Evolutionary conservation across 2,329 filamentous ascomycete species (phyloP).

Genomic region (Fusarium haematococcum): DNA sequence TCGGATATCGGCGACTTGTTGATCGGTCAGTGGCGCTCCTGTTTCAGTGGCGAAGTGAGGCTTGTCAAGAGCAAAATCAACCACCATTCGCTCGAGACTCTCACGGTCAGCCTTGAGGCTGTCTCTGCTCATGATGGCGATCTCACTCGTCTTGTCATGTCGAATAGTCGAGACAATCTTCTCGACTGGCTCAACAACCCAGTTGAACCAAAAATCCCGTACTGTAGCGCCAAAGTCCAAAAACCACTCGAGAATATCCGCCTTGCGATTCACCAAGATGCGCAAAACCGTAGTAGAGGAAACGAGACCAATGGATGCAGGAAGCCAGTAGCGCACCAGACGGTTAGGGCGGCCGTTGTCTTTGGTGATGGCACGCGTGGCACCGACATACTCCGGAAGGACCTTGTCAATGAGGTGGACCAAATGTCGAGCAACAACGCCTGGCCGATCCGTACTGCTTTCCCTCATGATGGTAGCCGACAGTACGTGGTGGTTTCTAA

Average conservation of each 20-base stretch:
- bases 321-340: conserved; percentile 90
- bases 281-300: conserved; percentile 90
- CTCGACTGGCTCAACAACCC: conserved; percentile 87
- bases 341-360: conserved; percentile 81
- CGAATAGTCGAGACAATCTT: conserved; percentile 92
- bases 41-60: conserved; percentile 68
- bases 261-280: conserved; percentile 78
- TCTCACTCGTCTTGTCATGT: conserved; percentile 91
- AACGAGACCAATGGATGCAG: conserved; percentile 75
- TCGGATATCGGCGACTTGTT: conserved; percentile 79
- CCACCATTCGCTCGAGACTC: conserved; percentile 96
- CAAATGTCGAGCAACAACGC: conserved; percentile 74
- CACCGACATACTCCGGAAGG: conserved; percentile 73
- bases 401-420: conserved; percentile 75
- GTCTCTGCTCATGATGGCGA: conserved; percentile 95
- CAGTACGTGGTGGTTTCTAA: conserved; percentile 71
- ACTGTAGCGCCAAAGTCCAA: conserved; percentile 81
- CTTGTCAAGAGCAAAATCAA: conserved; percentile 92
- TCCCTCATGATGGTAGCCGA: conserved; percentile 62
- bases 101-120: conserved; percentile 91
- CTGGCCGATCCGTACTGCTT: conserved; percentile 60
- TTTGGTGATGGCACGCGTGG: conserved; percentile 66
- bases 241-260: conserved; percentile 84
- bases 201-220: conserved; percentile 94
- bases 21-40: conserved; percentile 67